Percentiles rank a stretch among this genome's conserved stretches.
Evolutionary conservation across 257 asterid species (phyloP).

Genomic region (Verbascum thapsus): DNA sequence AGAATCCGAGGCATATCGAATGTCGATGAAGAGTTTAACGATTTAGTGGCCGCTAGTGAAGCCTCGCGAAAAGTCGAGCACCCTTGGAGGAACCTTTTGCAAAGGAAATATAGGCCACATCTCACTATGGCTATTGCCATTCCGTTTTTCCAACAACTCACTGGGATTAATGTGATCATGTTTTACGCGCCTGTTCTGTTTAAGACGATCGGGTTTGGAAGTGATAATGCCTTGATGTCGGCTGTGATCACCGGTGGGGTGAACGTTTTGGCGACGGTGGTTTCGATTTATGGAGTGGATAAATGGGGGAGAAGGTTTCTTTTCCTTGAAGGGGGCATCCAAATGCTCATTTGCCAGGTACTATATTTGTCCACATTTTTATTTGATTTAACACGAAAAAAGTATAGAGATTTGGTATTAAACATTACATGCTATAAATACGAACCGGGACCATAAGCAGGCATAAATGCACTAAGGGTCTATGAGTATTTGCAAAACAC

Average conservation of each 20-base stretch:
- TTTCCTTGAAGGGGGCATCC: constrained; percentile 74
- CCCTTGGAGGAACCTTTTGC: constrained; percentile 73
- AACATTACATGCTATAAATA: no score
- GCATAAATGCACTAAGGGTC: no score
- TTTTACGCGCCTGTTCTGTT: constrained; percentile 85
- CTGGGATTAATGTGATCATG: constrained; percentile 89
- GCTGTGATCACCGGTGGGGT: constrained; percentile 74
- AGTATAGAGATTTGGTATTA: no score
- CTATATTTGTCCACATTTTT: no score
- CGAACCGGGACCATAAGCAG: no score
- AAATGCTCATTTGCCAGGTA: constrained; percentile 81
- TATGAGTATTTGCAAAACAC: no score
- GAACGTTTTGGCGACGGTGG: constrained; percentile 58
- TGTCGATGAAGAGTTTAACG: constrained; percentile 77
- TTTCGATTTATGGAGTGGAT: constrained; percentile 71
- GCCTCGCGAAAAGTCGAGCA: constrained; percentile 58
- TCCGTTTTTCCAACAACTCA: constrained; percentile 83
- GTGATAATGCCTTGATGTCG: constrained; percentile 62
- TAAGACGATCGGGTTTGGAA: constrained; percentile 66
- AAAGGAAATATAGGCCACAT: constrained; percentile 74
- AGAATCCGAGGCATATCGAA: constrained; percentile 60
- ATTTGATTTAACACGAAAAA: no score
- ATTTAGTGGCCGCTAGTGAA: constrained; percentile 72
- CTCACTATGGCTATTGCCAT: constrained; percentile 64
- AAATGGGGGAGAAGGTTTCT: constrained; percentile 77